Evolutionary conservation across 208 protist species (phyloP).

Genomic region (Leptomonas pyrrhocoris): DNA sequence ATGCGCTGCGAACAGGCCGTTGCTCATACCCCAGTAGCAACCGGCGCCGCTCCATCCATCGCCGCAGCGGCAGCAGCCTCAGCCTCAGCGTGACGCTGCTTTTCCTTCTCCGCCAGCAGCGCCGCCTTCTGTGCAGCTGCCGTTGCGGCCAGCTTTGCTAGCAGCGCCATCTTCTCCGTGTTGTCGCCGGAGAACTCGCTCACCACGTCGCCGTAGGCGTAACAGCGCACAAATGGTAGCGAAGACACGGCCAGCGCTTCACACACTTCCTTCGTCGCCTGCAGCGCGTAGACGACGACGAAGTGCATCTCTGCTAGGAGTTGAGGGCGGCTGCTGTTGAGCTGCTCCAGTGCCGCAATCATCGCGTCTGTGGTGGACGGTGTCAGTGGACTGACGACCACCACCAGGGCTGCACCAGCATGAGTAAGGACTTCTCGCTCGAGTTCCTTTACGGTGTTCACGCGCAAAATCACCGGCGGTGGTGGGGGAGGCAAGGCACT

Average conservation of each 20-base stretch:
- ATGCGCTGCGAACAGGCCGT: no score
- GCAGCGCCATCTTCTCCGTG: constrained; percentile 63
- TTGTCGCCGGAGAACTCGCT: constrained; percentile 70
- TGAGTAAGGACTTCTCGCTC: constrained; percentile 40
- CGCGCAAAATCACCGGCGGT: constrained; percentile 62
- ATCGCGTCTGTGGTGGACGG: constrained; percentile 47
- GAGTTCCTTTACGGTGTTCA: constrained; percentile 54
- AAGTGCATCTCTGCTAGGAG: constrained; percentile 48
- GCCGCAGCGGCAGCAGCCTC: constrained; percentile 18
- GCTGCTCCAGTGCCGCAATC: constrained; percentile 58
- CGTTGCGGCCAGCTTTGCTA: constrained; percentile 61
- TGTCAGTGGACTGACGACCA: constrained; percentile 63
- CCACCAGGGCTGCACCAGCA: constrained; percentile 53
- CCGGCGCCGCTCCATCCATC: background rate
- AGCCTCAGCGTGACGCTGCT: constrained; percentile 16
- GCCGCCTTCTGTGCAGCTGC: constrained; percentile 34
- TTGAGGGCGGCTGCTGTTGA: constrained; percentile 65
- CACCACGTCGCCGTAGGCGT: constrained; percentile 63
- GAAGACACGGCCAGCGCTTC: constrained; percentile 41
- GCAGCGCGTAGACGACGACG: constrained; percentile 58
- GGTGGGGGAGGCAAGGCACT: constrained; percentile 46
- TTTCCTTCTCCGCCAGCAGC: constrained; percentile 35
- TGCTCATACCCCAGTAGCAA: no score
- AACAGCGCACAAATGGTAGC: constrained; percentile 58
- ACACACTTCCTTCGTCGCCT: constrained; percentile 51